Evolutionary conservation across 768 basidiomycete species (phyloP), one percentile per base, ranked within the genome.

Genomic region (Collybia nuda): DNA sequence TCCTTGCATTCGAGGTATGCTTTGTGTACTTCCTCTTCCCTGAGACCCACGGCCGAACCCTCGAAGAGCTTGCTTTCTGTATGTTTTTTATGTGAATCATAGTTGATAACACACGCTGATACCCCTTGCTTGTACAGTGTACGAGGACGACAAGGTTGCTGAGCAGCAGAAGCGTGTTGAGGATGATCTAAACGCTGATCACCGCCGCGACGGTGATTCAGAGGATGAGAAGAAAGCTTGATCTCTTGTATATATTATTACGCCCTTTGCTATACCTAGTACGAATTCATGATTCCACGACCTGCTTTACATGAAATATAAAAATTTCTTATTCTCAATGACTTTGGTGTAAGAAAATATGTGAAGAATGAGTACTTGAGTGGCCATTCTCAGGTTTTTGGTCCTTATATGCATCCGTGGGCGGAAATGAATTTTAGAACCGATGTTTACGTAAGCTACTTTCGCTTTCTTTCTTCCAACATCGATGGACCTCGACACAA

Each of bases 21-120:
- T 80, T 82, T 57, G 75, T 84, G 21, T 85, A 70, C 64, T 81
- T 85, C 69, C 56, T 84, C 15, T 83, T 84, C 78, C 81, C 80
- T 2, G 84, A 84, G 63, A 85, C 84, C 0, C 66, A 74, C 6
- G 66, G 74, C 6, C 71, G 74, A 37, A 75, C 79, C 8, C 69
- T 83, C 29, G 81, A 84, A 58, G 82, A 84, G 60, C 71, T 84
- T 18, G 76, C 81, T 0, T 83, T 83, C 73, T 65, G 36, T 29
- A 6, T 47, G 15, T 80, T 0, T 83, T 83, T 73, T 64, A 32
- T 29, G 7, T 47, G 15, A 36, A 1, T 22, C 36, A 6, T 38
- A 21, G 28, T 56, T 11, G 28, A 37, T 48, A n/a, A 44, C 12
- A 18, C 26, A 44, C 22, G 3, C 32, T 32, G 9, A 15, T 8